Conservation (phyloP, 768 basidiomycete genomes). For the Rhodotorula toruloides region DNA sequence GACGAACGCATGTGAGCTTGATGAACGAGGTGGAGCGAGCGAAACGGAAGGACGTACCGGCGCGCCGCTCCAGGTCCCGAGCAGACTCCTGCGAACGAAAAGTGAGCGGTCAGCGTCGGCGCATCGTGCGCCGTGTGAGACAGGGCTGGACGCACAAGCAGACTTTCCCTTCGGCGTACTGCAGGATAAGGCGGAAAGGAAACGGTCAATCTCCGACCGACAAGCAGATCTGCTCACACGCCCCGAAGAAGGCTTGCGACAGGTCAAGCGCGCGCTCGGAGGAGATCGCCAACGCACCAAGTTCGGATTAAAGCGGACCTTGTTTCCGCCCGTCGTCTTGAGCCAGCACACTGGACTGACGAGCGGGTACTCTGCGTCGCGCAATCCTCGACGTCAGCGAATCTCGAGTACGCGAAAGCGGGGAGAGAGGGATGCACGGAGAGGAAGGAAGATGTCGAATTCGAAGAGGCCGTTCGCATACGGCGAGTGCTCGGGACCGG, state of each 20-base stretch:
- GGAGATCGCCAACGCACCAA: constrained; percentile 38
- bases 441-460: constrained; percentile 55
- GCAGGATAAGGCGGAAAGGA: too few species aligned
- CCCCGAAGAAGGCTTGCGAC: neutral
- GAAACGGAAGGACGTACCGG: constrained; percentile 38
- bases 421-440: constrained; percentile 29
- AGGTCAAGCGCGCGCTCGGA: neutral
- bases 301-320: constrained; percentile 59
- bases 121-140: too few species aligned
- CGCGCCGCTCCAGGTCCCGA: constrained; percentile 59
- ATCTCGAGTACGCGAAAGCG: too few species aligned
- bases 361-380: constrained; percentile 50
- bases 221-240: too few species aligned
- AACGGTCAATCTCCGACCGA: neutral
- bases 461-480: constrained; percentile 58
- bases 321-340: constrained; percentile 55
- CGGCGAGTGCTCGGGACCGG: constrained; percentile 63
- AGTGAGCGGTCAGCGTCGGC: neutral
- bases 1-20: neutral
- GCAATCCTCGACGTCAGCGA: too few species aligned
- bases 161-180: constrained; percentile 50
- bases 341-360: constrained; percentile 54
- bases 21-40: too few species aligned
- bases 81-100: constrained; percentile 11
- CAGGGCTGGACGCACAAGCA: constrained; percentile 52